Evolutionary conservation across 1,284 basidiomycete genomes (phyloP), one percentile per base, ranked within the genome.

Genomic region (Moesziomyces sp.): DNA sequence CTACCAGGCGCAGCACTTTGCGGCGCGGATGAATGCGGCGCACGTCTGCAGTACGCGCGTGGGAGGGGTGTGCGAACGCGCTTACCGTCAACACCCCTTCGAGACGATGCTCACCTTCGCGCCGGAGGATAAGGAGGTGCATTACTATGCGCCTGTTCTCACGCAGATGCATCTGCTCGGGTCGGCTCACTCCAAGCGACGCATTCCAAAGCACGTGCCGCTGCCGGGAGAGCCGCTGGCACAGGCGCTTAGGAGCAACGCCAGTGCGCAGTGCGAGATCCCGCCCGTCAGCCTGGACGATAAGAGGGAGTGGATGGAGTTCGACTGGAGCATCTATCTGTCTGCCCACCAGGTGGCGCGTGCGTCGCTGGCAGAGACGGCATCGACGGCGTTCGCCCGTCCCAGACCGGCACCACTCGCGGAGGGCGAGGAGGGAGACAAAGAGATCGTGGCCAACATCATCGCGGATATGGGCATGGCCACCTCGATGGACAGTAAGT

Each of bases 51-150:
- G 18, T 5, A 47, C 30, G 40, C 23, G 14, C 9, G 21, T 30
- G n/a, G 21, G 16, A 2, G 21, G 34, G 2, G 1, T 7, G 2
- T 62, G 59, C 43, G 43, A 46, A 14, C 52, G 59, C 13, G 13
- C 19, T 1, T 61, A 61, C 23, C 40, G 30, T n/a, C 23, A 38
- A 19, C 45, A 56, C 14, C 21, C 60, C 1, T 63, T 63, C n/a
- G 60, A 63, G 54, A 47, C 53, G n/a, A 7, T 63, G 53, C 40
- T 63, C 10, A 57, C 53, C 5, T 63, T 63, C 34, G 42, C 21
- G 0, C 19, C 13, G 42, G n/a, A 7, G 18, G 23, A 13, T 10
- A n/a, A 60, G 40, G 21, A 51, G 7, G 8, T 13, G 30, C 42
- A 38, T 23, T 45, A 46, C 48, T 55, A 61, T 24, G 59, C 45